Percentiles rank a stretch among this genome's conserved stretches.
phyloP scores from a whole-genome alignment of 345 rosid genomes.

The Citrus cavaleriei region DNA sequence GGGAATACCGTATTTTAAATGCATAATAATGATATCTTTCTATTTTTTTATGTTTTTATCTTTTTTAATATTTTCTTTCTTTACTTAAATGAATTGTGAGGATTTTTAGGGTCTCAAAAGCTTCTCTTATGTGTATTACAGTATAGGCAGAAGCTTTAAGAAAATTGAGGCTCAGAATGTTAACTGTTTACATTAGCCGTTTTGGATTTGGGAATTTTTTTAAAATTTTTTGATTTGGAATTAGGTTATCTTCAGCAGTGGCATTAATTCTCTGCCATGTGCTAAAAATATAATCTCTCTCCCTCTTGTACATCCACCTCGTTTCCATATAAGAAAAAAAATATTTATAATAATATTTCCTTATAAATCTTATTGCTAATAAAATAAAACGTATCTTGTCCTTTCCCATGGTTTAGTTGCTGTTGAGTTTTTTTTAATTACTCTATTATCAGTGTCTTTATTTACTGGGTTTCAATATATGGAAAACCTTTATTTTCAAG shows the following conservation, averaged over 20 bases:
- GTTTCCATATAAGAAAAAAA: neutral
- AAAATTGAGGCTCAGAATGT: neutral
- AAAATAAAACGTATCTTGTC: neutral
- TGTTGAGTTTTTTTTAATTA: neutral
- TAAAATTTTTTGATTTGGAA: neutral
- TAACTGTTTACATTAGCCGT: neutral
- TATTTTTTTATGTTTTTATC: neutral
- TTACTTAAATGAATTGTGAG: neutral
- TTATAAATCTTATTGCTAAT: neutral
- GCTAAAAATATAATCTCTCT: neutral
- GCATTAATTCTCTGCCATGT: neutral
- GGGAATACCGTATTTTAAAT: neutral
- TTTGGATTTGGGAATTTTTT: neutral
- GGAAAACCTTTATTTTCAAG: neutral
- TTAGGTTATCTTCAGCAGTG: neutral
- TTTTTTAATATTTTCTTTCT: neutral
- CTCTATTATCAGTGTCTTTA: neutral
- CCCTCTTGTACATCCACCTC: neutral
- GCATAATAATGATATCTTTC: neutral
- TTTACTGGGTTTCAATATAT: neutral
- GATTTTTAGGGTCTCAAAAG: neutral
- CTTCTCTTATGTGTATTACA: neutral
- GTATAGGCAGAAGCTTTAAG: neutral
- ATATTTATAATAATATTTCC: neutral
- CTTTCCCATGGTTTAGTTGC: neutral